Evolutionary conservation across 2,329 filamentous ascomycete genomes (phyloP).

Genomic region (Blastomyces percursus): DNA sequence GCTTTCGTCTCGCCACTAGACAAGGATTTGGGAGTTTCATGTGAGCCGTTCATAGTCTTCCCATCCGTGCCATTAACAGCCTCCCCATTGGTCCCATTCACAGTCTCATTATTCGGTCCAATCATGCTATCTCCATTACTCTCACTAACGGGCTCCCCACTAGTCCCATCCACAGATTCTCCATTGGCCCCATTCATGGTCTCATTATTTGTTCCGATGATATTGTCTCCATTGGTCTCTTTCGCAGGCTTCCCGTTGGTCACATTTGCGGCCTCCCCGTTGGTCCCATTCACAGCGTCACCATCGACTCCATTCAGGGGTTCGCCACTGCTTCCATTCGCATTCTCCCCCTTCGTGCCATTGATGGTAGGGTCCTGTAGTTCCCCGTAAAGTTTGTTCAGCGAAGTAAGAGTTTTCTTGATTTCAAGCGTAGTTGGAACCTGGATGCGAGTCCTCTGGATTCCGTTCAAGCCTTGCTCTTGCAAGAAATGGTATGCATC

Average conservation of each 20-base stretch:
- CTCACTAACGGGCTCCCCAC: background rate
- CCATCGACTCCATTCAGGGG: background rate
- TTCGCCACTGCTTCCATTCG: background rate
- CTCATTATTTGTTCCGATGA: background rate
- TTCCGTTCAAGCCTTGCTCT: constrained; percentile 3
- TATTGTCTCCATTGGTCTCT: background rate
- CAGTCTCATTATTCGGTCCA: background rate
- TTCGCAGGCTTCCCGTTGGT: background rate
- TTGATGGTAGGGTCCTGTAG: background rate
- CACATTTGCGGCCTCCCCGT: background rate
- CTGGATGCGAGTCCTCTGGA: constrained; percentile 8
- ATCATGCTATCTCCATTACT: background rate
- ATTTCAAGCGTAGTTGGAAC: constrained; percentile 4
- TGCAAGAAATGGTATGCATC: constrained; percentile 9
- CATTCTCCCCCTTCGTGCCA: background rate
- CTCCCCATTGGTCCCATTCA: background rate
- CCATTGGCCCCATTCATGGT: background rate
- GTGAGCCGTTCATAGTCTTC: background rate
- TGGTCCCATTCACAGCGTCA: background rate
- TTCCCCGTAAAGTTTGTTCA: background rate
- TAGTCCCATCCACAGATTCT: background rate
- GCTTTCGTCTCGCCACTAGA: background rate
- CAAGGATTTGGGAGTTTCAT: background rate
- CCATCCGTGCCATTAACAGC: background rate
- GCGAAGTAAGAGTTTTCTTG: background rate